Base-by-base conservation (phyloP, 768 basidiomycete genomes). In the Pleurotus salmoneostramineus region DNA sequence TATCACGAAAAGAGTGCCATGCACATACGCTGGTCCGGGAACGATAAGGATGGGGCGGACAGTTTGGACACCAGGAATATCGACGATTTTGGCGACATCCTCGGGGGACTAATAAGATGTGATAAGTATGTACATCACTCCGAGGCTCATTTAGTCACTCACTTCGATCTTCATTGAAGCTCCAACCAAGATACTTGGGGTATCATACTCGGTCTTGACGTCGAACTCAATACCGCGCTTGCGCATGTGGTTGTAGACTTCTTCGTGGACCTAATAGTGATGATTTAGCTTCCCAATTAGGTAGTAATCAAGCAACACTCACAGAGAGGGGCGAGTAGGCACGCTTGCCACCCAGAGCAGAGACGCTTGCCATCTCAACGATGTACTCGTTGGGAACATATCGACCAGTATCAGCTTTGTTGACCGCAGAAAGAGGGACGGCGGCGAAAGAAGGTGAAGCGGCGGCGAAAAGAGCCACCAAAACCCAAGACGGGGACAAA, bases 121-220 rank as follows among this genome's bases (percentile, higher is more conserved):
- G 27, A 32, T 15, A 12, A 54, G 17, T 36, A 14, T 27, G 21
- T n/a, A 4, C 33, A 5, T 12, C 14, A 51, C 4, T 33, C 8
- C 34, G 47, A 40, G 37, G 31, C 57, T 57, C 46, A 52, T 27
- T 27, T 27, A 17, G 3, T 42, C 15, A 73, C 74, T 60, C 57
- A 79, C 80, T 40, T 69, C 64, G 40, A 88, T 62, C 15, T 76
- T 77, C 52, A 88, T 62, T 37, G 81, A 74, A 34, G 81, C 85
- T 4, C 87, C 87, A 33, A 83, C 70, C 64, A 89, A 87, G 10
- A 89, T 59, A 2, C 76, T 80, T 3, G 72, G 70, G 0, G 75
- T 63, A 56, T 85, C 74, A 69, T 76, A 89, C 61, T 82, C 82
- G 60, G 74, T 78, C 54, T 75, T 71, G 7, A 85, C 77, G 15